A percentile compares a stretch with the other conserved stretches of the same genome.
These are phyloP conservation scores for Berkeleyomyces basicola DNA, from an alignment of 2,329 filamentous ascomycete species.

Conservation along the genomic window DNA sequence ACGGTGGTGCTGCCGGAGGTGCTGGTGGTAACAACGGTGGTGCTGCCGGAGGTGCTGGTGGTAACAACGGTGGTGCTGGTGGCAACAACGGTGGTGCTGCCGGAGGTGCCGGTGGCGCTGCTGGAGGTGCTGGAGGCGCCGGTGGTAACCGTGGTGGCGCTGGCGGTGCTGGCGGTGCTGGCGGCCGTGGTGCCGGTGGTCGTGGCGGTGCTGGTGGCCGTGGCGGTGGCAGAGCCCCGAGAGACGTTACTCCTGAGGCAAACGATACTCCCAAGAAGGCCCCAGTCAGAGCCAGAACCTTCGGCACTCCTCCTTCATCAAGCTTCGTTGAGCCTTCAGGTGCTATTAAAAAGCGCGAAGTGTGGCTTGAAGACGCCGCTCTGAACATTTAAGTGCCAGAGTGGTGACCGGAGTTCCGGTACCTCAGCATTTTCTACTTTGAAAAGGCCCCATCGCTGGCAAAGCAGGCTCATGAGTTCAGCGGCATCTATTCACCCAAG, in stretches of 20 bases:
- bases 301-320: background rate
- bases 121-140: constrained; percentile 19
- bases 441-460: background rate
- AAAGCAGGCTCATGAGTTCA: background rate
- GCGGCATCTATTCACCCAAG: background rate
- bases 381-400: background rate
- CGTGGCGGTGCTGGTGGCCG: background rate
- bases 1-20: constrained; percentile 18
- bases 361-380: background rate
- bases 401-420: background rate
- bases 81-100: constrained; percentile 11
- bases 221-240: background rate
- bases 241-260: background rate
- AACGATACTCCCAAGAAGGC: background rate
- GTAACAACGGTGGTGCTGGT: constrained; percentile 8
- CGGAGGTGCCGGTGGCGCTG: background rate
- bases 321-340: background rate
- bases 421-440: background rate
- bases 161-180: constrained; percentile 18
- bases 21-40: background rate
- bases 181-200: constrained; percentile 29
- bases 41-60: background rate
- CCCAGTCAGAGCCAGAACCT: background rate
- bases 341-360: background rate
- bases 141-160: constrained; percentile 10